Evolutionary conservation across 83 land plant species (phyloP).

Genomic region (Thuja plicata): DNA sequence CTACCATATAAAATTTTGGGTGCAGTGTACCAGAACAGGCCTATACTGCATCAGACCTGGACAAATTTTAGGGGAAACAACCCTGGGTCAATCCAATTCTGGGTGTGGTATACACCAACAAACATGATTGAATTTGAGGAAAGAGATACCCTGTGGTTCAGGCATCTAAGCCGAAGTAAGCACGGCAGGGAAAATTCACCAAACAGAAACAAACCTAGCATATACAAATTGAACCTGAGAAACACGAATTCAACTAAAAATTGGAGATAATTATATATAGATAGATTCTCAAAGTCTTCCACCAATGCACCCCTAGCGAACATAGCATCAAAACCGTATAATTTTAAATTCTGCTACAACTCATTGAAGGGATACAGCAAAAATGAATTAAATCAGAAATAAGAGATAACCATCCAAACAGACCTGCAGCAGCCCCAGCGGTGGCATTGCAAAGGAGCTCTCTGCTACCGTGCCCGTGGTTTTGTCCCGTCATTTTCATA

Average conservation of each 20-base stretch:
- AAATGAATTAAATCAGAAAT: neutral
- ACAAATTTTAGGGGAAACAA: too few relatives aligned
- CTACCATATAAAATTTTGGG: too few relatives aligned
- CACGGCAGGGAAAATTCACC: too few relatives aligned
- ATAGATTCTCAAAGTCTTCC: neutral
- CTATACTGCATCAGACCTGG: too few relatives aligned
- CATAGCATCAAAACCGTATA: neutral
- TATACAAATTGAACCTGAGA: neutral
- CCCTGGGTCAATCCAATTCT: too few relatives aligned
- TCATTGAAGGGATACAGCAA: neutral
- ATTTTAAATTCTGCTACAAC: neutral
- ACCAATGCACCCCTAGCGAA: neutral
- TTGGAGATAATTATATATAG: neutral
- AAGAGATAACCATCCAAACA: conserved; percentile 8
- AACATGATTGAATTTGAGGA: too few relatives aligned
- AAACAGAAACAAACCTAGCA: neutral
- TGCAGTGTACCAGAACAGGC: too few relatives aligned
- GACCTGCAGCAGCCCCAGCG: conserved; percentile 78
- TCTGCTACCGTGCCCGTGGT: conserved; percentile 32
- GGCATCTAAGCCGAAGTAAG: too few relatives aligned
- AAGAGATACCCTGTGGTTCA: too few relatives aligned
- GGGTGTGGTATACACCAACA: too few relatives aligned
- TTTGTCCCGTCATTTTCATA: conserved; percentile 35
- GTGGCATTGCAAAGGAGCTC: conserved; percentile 64
- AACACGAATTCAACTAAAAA: too few relatives aligned